Conservation (phyloP, 176 grass and related monocot species). For the Poa annua region DNA sequence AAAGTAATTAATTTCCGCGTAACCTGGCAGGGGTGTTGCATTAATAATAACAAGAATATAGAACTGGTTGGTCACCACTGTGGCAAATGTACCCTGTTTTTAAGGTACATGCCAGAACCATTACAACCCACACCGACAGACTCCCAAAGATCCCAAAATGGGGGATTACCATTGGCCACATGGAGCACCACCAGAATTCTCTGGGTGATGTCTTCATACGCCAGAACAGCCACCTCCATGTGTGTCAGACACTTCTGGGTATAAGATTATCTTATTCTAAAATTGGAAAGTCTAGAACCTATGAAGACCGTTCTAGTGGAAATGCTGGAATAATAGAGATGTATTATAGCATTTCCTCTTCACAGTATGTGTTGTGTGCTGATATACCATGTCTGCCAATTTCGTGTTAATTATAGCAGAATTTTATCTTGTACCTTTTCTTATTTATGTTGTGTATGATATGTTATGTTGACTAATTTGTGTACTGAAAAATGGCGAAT, state of each 20-base stretch:
- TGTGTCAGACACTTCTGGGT: background rate
- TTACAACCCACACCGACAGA: background rate
- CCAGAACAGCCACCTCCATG: background rate
- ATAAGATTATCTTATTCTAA: background rate
- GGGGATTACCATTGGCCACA: background rate
- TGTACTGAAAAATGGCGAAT: background rate
- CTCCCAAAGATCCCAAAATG: background rate
- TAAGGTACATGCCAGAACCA: slow-evolving; percentile 3
- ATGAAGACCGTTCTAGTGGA: background rate
- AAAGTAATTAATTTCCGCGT: background rate
- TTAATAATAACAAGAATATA: slow-evolving; percentile 4
- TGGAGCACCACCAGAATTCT: background rate
- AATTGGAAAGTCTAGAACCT: background rate
- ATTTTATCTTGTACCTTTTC: background rate
- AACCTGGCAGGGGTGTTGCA: background rate
- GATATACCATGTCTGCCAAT: slow-evolving; percentile 6
- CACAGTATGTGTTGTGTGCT: background rate
- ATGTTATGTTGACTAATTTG: slow-evolving; percentile 15
- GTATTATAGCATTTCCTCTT: background rate
- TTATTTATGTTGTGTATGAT: slow-evolving; percentile 21
- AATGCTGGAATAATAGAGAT: background rate
- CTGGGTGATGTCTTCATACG: background rate
- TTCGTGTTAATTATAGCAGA: background rate
- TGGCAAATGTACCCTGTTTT: background rate
- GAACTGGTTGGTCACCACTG: background rate